Base-by-base conservation (phyloP, 1,284 basidiomycete species). In the Moesziomyces parantarcticus region DNA sequence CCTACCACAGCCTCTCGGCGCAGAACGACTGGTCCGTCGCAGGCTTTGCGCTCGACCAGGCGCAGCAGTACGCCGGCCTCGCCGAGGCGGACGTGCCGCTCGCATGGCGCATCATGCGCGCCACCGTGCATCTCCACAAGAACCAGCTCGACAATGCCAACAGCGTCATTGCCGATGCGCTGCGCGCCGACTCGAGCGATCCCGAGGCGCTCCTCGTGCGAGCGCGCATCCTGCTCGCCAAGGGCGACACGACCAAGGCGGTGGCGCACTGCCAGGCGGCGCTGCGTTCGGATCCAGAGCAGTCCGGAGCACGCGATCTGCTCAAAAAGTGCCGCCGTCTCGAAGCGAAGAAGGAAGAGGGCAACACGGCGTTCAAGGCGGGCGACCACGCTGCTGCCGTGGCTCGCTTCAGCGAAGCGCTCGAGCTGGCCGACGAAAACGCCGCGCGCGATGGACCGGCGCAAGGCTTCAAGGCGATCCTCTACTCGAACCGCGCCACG, bases 401-500 rank as follows among this genome's bases (percentile, higher is more conserved):
- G 2, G 86, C 87, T 6, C 89, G 88, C 77, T 83, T 81, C 54
- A 67, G 73, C 11, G 73, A 81, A 50, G 68, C 78, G 9, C 42
- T 83, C 16, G 46, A 63, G 26, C 47, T 78, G 16, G 76, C 78
- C 3, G 72, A 73, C 18, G 72, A 79, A 34, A 63, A 75, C 23
- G 43, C 58, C 7, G 68, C 58, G 7, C 50, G 49, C 21, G 76
- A 81, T 50, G 79, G 71, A 8, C 69, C 75, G 3, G 71, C 77
- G 3, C 63, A 67, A 25, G 70, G 76, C 11, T 77, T 82, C 68
- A 76, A 71, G 42, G 92, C 92, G 0, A 91, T 91, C 6, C 85
- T 95, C 14, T 85, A 93, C 26, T 92, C 90, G 5, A 95, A 95
- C 77, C 89, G 92, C 1, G 93, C 93, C 1, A 93, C 92, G 0